Conservation (phyloP, 192 early-diverging fungal genomes). For the Chytriomyces hyalinus region DNA sequence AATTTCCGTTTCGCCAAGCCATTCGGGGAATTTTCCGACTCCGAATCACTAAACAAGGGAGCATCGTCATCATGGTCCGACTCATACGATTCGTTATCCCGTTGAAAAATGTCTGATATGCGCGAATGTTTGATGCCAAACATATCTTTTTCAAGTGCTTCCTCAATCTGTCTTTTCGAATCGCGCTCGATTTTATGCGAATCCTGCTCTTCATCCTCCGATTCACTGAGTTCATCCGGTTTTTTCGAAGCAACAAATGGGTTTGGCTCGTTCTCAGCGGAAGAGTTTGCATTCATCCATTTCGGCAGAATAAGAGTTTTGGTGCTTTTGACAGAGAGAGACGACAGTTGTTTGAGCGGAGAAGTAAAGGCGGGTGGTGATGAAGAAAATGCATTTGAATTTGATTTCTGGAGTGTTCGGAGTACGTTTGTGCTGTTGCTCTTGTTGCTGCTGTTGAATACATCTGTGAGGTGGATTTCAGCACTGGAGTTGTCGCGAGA, state of each 20-base stretch:
- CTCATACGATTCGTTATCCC: neutral
- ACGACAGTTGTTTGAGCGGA: conserved; percentile 28
- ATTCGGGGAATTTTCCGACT: neutral
- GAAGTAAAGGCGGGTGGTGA: conserved; percentile 45
- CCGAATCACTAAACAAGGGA: neutral
- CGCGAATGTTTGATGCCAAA: neutral
- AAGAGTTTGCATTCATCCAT: neutral
- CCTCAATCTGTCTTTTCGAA: conserved; percentile 13
- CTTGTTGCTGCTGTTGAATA: conserved; percentile 8
- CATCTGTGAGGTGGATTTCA: neutral
- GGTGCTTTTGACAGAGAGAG: neutral
- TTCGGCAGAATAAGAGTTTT: neutral
- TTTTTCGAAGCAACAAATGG: neutral
- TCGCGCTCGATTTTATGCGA: too few species aligned
- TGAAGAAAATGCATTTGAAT: conserved; percentile 29
- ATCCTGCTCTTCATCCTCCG: conserved; percentile 28
- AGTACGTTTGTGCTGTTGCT: neutral
- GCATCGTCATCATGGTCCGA: neutral
- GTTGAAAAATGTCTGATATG: neutral
- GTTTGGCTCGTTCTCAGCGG: neutral
- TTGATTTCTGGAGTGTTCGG: neutral
- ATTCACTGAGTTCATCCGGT: neutral
- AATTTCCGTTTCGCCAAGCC: too few species aligned
- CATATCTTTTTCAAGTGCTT: conserved; percentile 31
- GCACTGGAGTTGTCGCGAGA: neutral